phyloP scores from a whole-genome alignment of 116 monocot genomes.

The Trichopus zeylanicus region DNA sequence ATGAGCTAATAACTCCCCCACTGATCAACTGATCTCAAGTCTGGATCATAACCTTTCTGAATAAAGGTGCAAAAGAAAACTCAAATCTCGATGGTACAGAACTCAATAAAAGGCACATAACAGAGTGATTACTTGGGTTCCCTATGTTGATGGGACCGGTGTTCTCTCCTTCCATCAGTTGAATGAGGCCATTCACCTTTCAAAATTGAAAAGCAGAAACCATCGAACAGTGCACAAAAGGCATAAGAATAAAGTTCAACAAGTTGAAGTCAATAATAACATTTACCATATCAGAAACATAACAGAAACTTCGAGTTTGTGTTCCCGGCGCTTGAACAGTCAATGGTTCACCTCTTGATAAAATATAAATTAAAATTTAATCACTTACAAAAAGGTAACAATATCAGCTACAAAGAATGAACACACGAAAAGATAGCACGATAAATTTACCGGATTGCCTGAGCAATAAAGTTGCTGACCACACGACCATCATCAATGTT shows the following conservation, averaged over 20 bases:
- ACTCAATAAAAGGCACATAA: not conserved
- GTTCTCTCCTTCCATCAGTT: slow-evolving; percentile 77
- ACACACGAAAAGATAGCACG: not conserved
- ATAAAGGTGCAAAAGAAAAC: no score
- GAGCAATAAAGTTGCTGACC: slow-evolving; percentile 94
- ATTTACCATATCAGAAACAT: slow-evolving; percentile 91
- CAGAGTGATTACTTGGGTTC: slow-evolving; percentile 83
- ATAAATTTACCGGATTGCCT: slow-evolving; percentile 50
- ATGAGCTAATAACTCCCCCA: no score
- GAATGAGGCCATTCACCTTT: slow-evolving; percentile 87
- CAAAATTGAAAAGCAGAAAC: not conserved
- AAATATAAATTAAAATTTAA: not conserved
- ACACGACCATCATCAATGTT: slow-evolving; percentile 97
- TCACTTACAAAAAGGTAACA: not conserved
- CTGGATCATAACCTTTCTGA: no score
- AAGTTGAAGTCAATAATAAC: not conserved
- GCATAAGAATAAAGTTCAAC: not conserved
- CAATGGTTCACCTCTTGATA: slow-evolving; percentile 62
- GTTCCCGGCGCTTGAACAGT: slow-evolving; percentile 94
- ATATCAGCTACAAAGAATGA: not conserved
- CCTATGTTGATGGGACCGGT: slow-evolving; percentile 97
- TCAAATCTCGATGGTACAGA: not conserved
- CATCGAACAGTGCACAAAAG: not conserved
- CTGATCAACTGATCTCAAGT: no score
- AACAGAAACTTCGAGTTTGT: slow-evolving; percentile 95